Base-by-base conservation (phyloP, 1,284 basidiomycete species). In the Cryptococcus sp. region DNA sequence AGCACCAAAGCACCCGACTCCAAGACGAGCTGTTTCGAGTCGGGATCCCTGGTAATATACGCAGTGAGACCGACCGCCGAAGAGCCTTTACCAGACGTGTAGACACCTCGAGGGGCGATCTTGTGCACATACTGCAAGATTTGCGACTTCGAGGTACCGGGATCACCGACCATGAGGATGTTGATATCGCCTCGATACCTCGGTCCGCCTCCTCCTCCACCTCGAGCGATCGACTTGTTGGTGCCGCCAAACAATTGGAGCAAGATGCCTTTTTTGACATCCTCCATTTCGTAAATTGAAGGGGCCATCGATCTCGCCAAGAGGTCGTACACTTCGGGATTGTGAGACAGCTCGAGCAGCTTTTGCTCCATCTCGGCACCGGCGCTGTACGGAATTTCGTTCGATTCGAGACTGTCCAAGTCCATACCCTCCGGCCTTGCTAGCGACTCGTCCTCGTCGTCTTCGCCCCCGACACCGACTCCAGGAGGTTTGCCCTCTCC, bases 101-200 rank as follows among this genome's bases (percentile, higher is more conserved):
- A 97, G 6, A 98, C 94, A 40, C 95, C 95, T 51, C 95, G 81
- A 39, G 95, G 94, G 0, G 94, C 93, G 56, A 98, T 93, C 76
- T 97, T 97, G 76, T 98, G 92, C 0, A 98, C 94, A 69, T 98
- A 98, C 87, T 95, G 62, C 39, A 97, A 69, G 60, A 98, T 93
- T 71, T 98, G 94, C 48, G 84, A 87, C 76, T 98, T 98, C 77
- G 83, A 85, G n/a, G 87, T 90, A 79, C 95, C 95, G 12, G 94
- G 94, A 71, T 98, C 94, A 66, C 95, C 94, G 43, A 98, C 94
- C 50, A 98, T 82, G 39, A 97, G 74, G 11, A 98, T 86, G 61
- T 98, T 98, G 77, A 98, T 97, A 73, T 98, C 94, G 1, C 95
- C 95, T 60, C 94, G 80, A 73, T 95, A 98, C 60, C 93, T 80